Base-by-base conservation (phyloP, 2,329 filamentous ascomycete genomes). In the Clonostachys sp. region DNA sequence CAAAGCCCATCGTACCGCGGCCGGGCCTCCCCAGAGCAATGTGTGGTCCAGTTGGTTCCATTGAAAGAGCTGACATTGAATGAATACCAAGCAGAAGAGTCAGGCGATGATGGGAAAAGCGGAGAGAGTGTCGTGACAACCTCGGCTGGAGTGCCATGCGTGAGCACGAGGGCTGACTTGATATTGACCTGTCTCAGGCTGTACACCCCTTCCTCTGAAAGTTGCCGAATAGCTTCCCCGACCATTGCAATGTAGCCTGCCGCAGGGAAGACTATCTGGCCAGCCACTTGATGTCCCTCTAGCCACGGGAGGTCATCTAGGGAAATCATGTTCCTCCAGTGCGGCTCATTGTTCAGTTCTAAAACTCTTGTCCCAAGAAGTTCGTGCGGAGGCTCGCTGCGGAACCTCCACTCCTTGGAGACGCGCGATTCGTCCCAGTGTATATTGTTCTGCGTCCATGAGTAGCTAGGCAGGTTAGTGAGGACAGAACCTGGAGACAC, bases 231-330 rank as follows among this genome's bases (percentile, higher is more conserved):
- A 2, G 49, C 54, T 39, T 55, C 54, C 12, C 50, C 48, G 6
- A 50, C 52, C 52, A 68, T 59, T 17, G 64, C 61, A 3, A 63
- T 56, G 12, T 57, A 55, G 38, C 67, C 68, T 6, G 62, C 59
- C 12, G 61, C 65, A 42, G 70, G 63, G 47, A 65, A 68, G 49
- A 72, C 65, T 46, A 65, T 66, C 41, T 71, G 61, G 53, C 63
- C 71, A 49, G 72, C 64, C 65, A 71, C 69, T 33, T 56, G 49
- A 58, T 72, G 70, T 51, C 70, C 67, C 47, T 69, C 58, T 10
- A 67, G 65, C 14, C 72, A 72, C 40, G 73, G 61, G 4, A 44
- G 39, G 14, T 46, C 18, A 14, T 45, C 35, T 3, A 45, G 36
- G 14, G 45, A 33, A 18, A 51, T n/a, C 17, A 42, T 33, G 38